Evolutionary conservation across 176 grass and related monocot genomes (phyloP).

Genomic region (Lolium rigidum): DNA sequence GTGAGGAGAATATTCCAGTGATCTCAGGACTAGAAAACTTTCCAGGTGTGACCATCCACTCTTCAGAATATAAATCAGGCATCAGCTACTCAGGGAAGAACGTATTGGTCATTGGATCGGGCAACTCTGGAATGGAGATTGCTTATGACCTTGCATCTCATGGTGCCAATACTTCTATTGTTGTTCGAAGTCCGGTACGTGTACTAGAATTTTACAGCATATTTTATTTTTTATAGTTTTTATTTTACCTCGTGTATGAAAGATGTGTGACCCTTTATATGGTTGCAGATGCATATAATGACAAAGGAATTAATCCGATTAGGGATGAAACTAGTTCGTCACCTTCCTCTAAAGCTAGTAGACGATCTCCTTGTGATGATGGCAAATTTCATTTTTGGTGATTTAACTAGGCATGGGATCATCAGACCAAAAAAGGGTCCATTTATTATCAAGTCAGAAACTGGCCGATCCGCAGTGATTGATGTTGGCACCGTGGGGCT

Average conservation of each 20-base stretch:
- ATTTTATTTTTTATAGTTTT: neutral
- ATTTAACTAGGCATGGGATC: neutral
- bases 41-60: slow-evolving; percentile 26
- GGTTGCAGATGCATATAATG: slow-evolving; percentile 48
- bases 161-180: slow-evolving; percentile 40
- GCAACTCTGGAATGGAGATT: slow-evolving; percentile 68
- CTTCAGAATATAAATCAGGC: slow-evolving; percentile 45
- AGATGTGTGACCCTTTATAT: neutral
- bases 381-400: neutral
- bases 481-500: neutral
- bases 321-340: slow-evolving; percentile 40
- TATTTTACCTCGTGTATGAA: neutral
- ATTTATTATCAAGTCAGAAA: neutral
- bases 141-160: slow-evolving; percentile 49
- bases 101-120: slow-evolving; percentile 45
- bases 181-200: slow-evolving; percentile 40
- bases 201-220: neutral
- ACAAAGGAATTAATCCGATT: slow-evolving; percentile 51
- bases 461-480: neutral
- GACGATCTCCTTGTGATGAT: slow-evolving; percentile 26
- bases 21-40: slow-evolving; percentile 36
- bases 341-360: slow-evolving; percentile 16
- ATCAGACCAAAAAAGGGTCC: neutral
- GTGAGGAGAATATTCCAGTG: slow-evolving; percentile 7
- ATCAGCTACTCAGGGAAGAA: slow-evolving; percentile 8